Evolutionary conservation across 495 filamentous ascomycete genomes (phyloP).

Genomic region (Barbatosphaeria neglecta): DNA sequence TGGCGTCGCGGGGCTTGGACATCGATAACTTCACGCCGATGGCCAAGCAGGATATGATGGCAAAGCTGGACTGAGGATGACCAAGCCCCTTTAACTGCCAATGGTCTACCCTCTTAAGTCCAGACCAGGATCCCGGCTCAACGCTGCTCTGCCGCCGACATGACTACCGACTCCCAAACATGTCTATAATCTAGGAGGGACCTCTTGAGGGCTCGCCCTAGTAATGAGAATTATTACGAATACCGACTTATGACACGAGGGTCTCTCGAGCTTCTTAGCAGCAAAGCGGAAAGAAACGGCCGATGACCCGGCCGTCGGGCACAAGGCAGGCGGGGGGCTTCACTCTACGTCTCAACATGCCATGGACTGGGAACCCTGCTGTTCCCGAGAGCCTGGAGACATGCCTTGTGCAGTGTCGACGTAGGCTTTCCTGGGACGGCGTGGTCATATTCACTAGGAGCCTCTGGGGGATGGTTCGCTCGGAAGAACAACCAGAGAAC

Average conservation of each 20-base stretch:
- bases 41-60: constrained; percentile 91
- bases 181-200: not conserved
- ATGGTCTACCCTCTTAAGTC: not conserved
- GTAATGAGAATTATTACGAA: not conserved
- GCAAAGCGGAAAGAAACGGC: not conserved
- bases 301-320: not conserved
- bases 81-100: not conserved
- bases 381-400: not conserved
- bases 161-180: not conserved
- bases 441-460: constrained; percentile 7
- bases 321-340: not conserved
- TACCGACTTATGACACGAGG: not conserved
- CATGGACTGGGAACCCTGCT: not conserved
- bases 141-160: not conserved
- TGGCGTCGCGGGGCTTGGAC: constrained; percentile 71
- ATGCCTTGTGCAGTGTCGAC: constrained; percentile 6
- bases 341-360: not conserved
- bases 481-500: constrained; percentile 10
- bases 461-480: constrained; percentile 12
- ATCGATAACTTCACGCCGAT: constrained; percentile 89
- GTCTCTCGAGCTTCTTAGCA: not conserved
- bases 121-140: not conserved
- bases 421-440: constrained; percentile 9
- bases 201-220: not conserved
- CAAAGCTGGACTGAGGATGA: constrained; percentile 74